phyloP scores from a whole-genome alignment of 768 basidiomycete genomes.

The Podaxis rugospora region DNA sequence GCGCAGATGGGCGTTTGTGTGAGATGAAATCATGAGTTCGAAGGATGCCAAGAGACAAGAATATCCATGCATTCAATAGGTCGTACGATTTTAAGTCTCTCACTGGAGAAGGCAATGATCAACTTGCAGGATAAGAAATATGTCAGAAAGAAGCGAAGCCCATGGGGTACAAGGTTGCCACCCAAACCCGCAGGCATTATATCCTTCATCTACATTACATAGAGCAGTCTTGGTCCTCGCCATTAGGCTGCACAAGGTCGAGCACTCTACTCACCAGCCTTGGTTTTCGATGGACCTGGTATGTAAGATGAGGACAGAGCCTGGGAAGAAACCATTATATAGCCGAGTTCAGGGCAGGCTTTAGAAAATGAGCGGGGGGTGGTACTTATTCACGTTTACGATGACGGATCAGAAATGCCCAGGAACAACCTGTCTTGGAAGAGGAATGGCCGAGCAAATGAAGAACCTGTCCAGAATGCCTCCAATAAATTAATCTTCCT shows the following conservation, averaged over 20 bases:
- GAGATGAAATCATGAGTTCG: not conserved
- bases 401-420: slow-evolving; percentile 7
- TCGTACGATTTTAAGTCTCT: not conserved
- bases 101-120: not conserved
- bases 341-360: slow-evolving; percentile 32
- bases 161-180: slow-evolving; percentile 18
- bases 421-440: not conserved
- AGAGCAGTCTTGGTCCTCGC: slow-evolving; percentile 64
- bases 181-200: slow-evolving; percentile 57
- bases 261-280: slow-evolving; percentile 46
- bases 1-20: slow-evolving; percentile 1
- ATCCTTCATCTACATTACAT: slow-evolving; percentile 41
- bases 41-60: not conserved
- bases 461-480: not conserved
- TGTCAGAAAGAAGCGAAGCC: slow-evolving; percentile 62
- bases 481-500: not conserved
- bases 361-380: not conserved
- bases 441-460: not conserved
- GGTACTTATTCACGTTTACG: slow-evolving; percentile 3
- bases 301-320: slow-evolving; percentile 39
- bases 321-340: slow-evolving; percentile 21
- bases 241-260: slow-evolving; percentile 64
- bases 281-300: slow-evolving; percentile 58
- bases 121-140: slow-evolving; percentile 9
- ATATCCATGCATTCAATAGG: not conserved